phyloP scores from a whole-genome alignment of 2,329 filamentous ascomycete genomes.

The Mollisiaceae sp. region DNA sequence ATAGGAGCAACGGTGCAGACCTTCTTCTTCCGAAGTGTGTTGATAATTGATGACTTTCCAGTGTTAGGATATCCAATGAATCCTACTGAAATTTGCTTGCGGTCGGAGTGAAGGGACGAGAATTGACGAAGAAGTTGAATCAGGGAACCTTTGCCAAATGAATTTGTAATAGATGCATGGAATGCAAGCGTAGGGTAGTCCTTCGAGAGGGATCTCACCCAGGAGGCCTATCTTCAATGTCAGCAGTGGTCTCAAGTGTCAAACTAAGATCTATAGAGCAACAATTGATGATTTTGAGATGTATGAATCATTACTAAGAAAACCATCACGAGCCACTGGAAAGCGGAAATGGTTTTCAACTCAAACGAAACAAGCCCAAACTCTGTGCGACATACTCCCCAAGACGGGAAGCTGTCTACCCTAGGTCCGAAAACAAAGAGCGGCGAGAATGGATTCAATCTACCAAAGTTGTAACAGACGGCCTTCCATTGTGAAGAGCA shows the following conservation, averaged over 20 bases:
- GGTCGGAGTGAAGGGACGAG: constrained; percentile 82
- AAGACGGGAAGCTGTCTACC: constrained; percentile 86
- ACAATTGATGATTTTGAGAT: constrained; percentile 46
- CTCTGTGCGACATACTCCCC: constrained; percentile 74
- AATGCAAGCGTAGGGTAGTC: constrained; percentile 95
- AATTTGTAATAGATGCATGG: constrained; percentile 92
- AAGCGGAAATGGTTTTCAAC: constrained; percentile 86
- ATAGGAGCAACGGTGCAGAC: constrained; percentile 94
- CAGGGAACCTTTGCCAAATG: constrained; percentile 93
- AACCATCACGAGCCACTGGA: constrained; percentile 70
- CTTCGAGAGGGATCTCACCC: constrained; percentile 87
- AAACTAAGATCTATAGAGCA: constrained; percentile 15
- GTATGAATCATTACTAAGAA: constrained; percentile 99
- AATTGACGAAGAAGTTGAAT: constrained; percentile 94
- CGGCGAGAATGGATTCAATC: constrained; percentile 76
- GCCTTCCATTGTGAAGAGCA: constrained; percentile 71
- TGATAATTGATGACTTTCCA: constrained; percentile 96
- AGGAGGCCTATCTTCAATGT: constrained; percentile 71
- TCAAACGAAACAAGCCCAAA: constrained; percentile 85
- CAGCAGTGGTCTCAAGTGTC: constrained; percentile 33
- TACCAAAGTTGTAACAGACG: constrained; percentile 99
- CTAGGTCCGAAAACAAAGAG: constrained; percentile 64
- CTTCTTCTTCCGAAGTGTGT: constrained; percentile 92
- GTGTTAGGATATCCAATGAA: constrained; percentile 82
- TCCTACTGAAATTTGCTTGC: constrained; percentile 94